phyloP scores from a whole-genome alignment of 2,329 filamentous ascomycete species.

The Clathrospora elynae region DNA sequence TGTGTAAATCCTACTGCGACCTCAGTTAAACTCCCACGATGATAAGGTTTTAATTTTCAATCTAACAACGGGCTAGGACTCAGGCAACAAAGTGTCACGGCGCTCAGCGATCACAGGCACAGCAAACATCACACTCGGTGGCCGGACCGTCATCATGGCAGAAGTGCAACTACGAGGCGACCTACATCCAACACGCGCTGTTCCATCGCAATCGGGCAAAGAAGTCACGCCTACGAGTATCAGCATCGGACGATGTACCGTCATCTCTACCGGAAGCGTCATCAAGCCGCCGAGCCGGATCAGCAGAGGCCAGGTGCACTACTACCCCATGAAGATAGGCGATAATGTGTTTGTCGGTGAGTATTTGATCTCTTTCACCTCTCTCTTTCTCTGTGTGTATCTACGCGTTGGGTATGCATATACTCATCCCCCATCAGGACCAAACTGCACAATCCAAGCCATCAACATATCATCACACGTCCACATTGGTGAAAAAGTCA shows the following conservation, averaged over 20 bases:
- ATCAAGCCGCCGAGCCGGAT: slow-evolving; percentile 83
- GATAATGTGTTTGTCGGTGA: slow-evolving; percentile 92
- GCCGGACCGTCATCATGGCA: slow-evolving; percentile 90
- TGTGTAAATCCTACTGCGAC: too few relatives aligned
- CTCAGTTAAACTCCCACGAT: too few relatives aligned
- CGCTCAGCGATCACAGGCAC: slow-evolving; percentile 91
- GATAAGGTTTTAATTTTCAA: background rate
- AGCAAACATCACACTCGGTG: slow-evolving; percentile 96
- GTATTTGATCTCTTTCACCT: slow-evolving; percentile 31
- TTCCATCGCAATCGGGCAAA: slow-evolving; percentile 38
- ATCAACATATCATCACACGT: slow-evolving; percentile 85
- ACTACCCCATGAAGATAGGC: slow-evolving; percentile 89
- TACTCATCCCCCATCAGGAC: slow-evolving; percentile 34
- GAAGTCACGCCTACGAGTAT: slow-evolving; percentile 62
- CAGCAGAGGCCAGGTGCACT: slow-evolving; percentile 74
- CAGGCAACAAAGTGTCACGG: slow-evolving; percentile 96
- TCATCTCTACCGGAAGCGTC: slow-evolving; percentile 77
- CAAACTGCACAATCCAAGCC: slow-evolving; percentile 74
- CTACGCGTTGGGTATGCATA: background rate
- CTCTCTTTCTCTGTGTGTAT: background rate
- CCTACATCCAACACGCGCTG: slow-evolving; percentile 58
- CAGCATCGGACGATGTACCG: slow-evolving; percentile 88
- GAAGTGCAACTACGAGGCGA: slow-evolving; percentile 95
- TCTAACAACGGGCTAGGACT: slow-evolving; percentile 67
- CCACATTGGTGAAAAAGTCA: slow-evolving; percentile 76